Conservation (phyloP, 2,329 filamentous ascomycete species). For the Diaporthe australafricana region DNA sequence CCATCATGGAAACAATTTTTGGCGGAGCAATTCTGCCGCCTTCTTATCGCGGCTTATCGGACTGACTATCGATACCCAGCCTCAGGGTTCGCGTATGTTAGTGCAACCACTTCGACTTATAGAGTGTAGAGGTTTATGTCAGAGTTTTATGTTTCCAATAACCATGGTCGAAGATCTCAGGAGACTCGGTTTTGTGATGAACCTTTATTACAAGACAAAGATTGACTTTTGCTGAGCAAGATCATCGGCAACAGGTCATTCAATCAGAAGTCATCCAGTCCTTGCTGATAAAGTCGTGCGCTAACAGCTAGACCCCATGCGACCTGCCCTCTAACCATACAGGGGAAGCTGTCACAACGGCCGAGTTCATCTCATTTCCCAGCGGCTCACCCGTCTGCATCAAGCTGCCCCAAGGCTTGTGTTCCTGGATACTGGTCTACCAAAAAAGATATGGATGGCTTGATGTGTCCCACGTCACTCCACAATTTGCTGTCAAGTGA, state of each 20-base stretch:
- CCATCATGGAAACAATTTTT: conserved; percentile 34
- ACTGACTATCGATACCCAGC: background rate
- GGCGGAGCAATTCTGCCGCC: conserved; percentile 49
- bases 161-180: too few species aligned
- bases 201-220: too few species aligned
- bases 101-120: background rate
- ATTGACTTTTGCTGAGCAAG: too few species aligned
- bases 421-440: background rate
- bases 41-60: conserved; percentile 39
- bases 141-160: background rate
- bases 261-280: background rate
- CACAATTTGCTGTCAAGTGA: conserved; percentile 8
- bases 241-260: too few species aligned
- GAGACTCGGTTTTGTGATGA: too few species aligned
- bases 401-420: background rate
- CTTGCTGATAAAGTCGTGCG: background rate
- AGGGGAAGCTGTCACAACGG: conserved; percentile 8
- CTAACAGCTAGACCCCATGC: background rate
- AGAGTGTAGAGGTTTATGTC: background rate
- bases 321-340: background rate
- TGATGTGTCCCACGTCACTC: background rate
- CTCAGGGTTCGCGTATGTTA: background rate
- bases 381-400: background rate
- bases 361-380: conserved; percentile 18
- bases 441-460: background rate